Evolutionary conservation across 768 basidiomycete genomes (phyloP), one percentile per base, ranked within the genome.

Genomic region (Mycena kentingensis): DNA sequence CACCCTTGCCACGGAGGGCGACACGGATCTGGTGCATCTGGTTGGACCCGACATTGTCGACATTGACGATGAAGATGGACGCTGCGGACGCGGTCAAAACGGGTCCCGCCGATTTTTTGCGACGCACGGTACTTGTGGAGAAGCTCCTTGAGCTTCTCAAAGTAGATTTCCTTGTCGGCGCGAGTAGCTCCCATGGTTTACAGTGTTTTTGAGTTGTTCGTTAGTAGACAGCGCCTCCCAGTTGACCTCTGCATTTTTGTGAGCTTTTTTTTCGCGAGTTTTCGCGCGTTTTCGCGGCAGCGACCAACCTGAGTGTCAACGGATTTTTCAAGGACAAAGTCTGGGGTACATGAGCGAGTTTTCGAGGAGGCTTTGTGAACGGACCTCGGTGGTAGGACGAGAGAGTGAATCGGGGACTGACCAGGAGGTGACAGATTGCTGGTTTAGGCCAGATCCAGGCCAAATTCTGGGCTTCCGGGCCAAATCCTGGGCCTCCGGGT

Each of bases 11-110:
- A 65, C 97, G 93, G 73, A 99, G 93, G 45, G 95, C 80, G 49
- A 87, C 88, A 80, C 90, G 93, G 60, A 96, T 95, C 73, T 96
- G 93, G 68, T 97, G 94, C 89, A 98, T 95, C 78, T 99, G 97
- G 82, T 98, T 97, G 56, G 95, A 98, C 52, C 94, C 92, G 70
- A 99, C 97, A 77, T 98, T 99, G 85, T 98, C 97, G 72, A 99
- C 94, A 74, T 98, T 98, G 79, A 98, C 96, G 61, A 98, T 66
- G 82, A 99, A 98, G 77, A 99, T 93, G 53, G 96, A 96, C 66
- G 93, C 95, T 97, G 62, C n/a, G 45, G 18, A 44, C 29, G 16
- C 37, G 27, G 31, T 63, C 32, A 52, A 27, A 19, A 42, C 54
- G 35, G 53, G 31, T n/a, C 34, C 49, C 35, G 22, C 35, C 11